Evolutionary conservation across 75 land plant species (phyloP).

Genomic region (Pseudotsuga menziesii): DNA sequence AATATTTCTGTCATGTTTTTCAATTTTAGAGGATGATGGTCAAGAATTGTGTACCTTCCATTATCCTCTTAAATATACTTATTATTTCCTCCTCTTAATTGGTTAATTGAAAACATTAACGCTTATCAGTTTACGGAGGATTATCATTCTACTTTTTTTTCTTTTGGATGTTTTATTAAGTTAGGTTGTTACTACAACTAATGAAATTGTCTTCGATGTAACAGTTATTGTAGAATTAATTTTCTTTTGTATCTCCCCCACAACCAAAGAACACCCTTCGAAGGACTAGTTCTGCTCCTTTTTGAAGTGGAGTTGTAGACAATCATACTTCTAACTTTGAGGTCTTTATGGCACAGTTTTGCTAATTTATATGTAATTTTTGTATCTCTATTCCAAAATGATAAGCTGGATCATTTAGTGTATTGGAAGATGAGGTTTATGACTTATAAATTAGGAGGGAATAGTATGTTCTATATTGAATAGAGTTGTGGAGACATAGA

Average conservation of each 20-base stretch:
- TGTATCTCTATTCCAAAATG: constrained; percentile 2
- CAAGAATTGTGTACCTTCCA: neutral
- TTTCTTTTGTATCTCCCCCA: neutral
- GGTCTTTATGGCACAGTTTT: neutral
- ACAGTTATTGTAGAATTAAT: neutral
- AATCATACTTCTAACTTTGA: neutral
- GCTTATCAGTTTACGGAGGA: neutral
- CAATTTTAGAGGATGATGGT: too few species aligned
- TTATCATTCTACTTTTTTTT: neutral
- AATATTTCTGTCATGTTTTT: too few species aligned
- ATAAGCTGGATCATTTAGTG: neutral
- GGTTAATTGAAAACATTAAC: neutral
- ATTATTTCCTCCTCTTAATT: neutral
- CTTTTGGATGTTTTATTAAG: neutral
- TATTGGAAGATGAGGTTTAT: neutral
- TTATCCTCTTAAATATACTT: neutral
- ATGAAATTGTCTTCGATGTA: neutral
- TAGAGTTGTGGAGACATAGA: neutral
- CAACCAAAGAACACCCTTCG: constrained; percentile 2
- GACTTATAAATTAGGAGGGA: neutral
- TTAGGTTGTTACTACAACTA: neutral
- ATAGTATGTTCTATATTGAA: neutral
- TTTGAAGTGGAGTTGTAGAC: constrained; percentile 10
- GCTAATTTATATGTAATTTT: constrained; percentile 7
- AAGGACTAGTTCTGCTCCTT: constrained; percentile 5